Evolutionary conservation across 768 basidiomycete genomes (phyloP).

Genomic region (Agrocybe praecox): DNA sequence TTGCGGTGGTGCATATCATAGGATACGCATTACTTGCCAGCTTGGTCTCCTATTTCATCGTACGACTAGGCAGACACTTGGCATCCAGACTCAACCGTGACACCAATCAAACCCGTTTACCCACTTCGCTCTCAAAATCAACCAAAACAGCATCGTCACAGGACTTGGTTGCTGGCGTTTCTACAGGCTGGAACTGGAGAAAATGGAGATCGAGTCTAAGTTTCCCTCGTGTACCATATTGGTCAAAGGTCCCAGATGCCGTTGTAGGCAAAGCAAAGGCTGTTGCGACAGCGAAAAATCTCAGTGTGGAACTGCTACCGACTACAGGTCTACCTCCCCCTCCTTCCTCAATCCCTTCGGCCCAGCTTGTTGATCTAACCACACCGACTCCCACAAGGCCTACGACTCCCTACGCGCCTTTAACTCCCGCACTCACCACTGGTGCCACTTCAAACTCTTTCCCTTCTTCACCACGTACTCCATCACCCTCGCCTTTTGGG

Average conservation of each 20-base stretch:
- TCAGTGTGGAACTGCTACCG: conserved; percentile 20
- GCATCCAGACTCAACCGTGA: neutral
- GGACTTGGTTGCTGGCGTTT: conserved; percentile 9
- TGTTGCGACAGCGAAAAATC: conserved; percentile 11
- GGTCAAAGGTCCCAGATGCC: conserved; percentile 7
- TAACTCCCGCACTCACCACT: conserved; percentile 12
- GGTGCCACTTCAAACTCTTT: conserved; percentile 3
- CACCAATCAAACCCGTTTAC: neutral
- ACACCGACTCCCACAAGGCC: neutral
- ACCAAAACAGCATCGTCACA: neutral
- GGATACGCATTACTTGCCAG: conserved; percentile 18
- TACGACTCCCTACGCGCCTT: neutral
- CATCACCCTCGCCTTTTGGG: conserved; percentile 9
- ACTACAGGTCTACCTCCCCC: conserved; percentile 22
- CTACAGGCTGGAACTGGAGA: conserved; percentile 12
- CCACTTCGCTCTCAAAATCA: conserved; percentile 10
- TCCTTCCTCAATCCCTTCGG: conserved; percentile 13
- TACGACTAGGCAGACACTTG: conserved; percentile 11
- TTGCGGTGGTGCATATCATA: conserved; percentile 14
- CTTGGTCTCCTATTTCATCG: conserved; percentile 14
- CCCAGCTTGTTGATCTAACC: conserved; percentile 16
- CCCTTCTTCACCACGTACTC: conserved; percentile 11
- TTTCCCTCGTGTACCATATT: conserved; percentile 12
- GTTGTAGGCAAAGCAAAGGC: conserved; percentile 10
- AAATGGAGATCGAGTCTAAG: conserved; percentile 7